Percentiles rank a stretch among this genome's conserved stretches.
These are phyloP conservation scores for Kuraishia cidri DNA, from an alignment of 805 yeast genomes.

Conservation along the genomic window DNA sequence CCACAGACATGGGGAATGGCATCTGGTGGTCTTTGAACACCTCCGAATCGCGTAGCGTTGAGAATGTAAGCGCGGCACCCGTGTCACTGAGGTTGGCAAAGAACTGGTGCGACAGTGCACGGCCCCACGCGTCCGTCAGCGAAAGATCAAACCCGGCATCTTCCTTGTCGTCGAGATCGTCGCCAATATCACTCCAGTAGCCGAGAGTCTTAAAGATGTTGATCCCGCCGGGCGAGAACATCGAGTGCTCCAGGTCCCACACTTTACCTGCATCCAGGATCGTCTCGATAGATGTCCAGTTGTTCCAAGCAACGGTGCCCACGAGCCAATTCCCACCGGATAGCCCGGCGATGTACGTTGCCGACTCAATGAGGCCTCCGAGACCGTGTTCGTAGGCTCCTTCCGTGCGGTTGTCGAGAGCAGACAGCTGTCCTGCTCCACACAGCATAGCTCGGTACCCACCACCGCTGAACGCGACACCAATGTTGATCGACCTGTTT, in stretches of 20 bases:
- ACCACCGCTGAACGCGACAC: conserved; percentile 71
- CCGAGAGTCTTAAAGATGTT: conserved; percentile 40
- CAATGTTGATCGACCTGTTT: conserved; percentile 38
- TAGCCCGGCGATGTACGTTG: conserved; percentile 67
- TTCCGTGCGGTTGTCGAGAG: conserved; percentile 64
- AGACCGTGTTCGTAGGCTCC: conserved; percentile 43
- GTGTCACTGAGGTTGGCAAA: conserved; percentile 52
- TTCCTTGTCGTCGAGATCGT: conserved; percentile 41
- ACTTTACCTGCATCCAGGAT: conserved; percentile 39
- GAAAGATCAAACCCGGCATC: conserved; percentile 63
- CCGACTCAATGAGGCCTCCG: conserved; percentile 65
- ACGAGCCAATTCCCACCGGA: conserved; percentile 85
- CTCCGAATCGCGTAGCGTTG: conserved; percentile 49
- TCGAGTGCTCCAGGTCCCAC: conserved; percentile 63
- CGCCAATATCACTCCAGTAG: conserved; percentile 45
- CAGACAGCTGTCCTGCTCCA: conserved; percentile 81
- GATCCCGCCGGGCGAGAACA: conserved; percentile 55
- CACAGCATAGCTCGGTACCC: conserved; percentile 84
- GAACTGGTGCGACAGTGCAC: conserved; percentile 65
- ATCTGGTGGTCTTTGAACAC: conserved; percentile 51
- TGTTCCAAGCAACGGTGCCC: conserved; percentile 58
- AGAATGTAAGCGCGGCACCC: conserved; percentile 55
- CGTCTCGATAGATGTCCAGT: conserved; percentile 63
- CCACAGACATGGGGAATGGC: conserved; percentile 67
- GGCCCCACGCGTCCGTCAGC: conserved; percentile 74